Conservation (phyloP, 306 rosid genomes). For the Vigna hirtella region DNA sequence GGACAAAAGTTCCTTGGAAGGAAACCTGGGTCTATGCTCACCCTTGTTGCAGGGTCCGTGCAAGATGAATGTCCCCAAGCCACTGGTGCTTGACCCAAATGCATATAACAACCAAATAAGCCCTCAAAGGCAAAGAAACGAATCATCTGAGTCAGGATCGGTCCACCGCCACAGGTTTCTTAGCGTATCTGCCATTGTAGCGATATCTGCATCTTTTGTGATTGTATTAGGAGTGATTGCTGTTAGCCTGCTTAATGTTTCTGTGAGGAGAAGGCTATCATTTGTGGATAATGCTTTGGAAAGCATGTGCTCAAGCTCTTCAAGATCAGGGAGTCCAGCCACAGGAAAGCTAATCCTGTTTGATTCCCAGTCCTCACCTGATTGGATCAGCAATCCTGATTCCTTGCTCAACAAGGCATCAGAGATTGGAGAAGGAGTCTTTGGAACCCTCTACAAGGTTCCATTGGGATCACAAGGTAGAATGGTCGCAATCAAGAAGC, state of each 20-base stretch:
- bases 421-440: constrained; percentile 86
- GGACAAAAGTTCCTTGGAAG: constrained; percentile 86
- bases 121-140: constrained; percentile 48
- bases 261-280: constrained; percentile 71
- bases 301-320: constrained; percentile 88
- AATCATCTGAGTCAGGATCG: constrained; percentile 38
- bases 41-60: constrained; percentile 92
- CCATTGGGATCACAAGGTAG: constrained; percentile 71
- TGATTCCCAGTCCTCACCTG: constrained; percentile 56
- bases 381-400: constrained; percentile 61
- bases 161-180: constrained; percentile 68
- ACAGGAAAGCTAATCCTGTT: constrained; percentile 82
- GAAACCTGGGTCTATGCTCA: constrained; percentile 88
- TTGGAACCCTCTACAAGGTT: constrained; percentile 88
- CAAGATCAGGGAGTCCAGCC: constrained; percentile 66
- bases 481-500: constrained; percentile 76
- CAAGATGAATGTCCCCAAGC: constrained; percentile 83
- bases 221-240: constrained; percentile 77
- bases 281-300: constrained; percentile 85
- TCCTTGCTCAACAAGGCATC: constrained; percentile 77
- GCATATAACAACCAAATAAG: constrained; percentile 66
- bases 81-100: constrained; percentile 90
- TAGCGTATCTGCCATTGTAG: constrained; percentile 81
- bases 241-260: constrained; percentile 69
- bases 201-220: constrained; percentile 74